Percentiles rank a stretch among this genome's conserved stretches.
Conservation (phyloP, 106 monocot species). For the Vanilla planifolia region DNA sequence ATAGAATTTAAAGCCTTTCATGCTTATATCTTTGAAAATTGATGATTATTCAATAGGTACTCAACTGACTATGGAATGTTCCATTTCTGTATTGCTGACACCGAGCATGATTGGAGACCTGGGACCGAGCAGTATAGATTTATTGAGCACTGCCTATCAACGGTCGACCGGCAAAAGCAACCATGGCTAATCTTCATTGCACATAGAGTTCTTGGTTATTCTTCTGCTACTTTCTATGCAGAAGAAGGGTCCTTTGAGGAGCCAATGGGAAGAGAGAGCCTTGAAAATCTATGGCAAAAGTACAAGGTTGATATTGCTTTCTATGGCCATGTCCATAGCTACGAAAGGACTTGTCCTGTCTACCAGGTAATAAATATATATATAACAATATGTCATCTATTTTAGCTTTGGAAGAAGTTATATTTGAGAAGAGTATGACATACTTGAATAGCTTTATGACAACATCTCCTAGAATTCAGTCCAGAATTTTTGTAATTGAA, state of each 20-base stretch:
- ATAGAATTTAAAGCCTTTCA: too few species aligned
- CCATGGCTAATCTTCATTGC: slow-evolving; percentile 91
- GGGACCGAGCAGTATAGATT: slow-evolving; percentile 85
- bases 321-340: slow-evolving; percentile 88
- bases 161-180: slow-evolving; percentile 79
- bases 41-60: slow-evolving; percentile 44
- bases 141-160: slow-evolving; percentile 72
- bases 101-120: slow-evolving; percentile 82
- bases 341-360: slow-evolving; percentile 91
- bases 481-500: too few species aligned
- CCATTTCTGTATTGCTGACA: slow-evolving; percentile 88
- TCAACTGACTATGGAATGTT: slow-evolving; percentile 92
- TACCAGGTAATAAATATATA: slow-evolving; percentile 65
- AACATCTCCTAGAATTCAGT: too few species aligned
- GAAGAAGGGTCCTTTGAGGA: slow-evolving; percentile 67
- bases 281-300: slow-evolving; percentile 90
- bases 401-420: too few species aligned
- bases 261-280: slow-evolving; percentile 91
- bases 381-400: too few species aligned
- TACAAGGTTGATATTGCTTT: slow-evolving; percentile 87
- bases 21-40: too few species aligned
- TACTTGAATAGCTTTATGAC: too few species aligned
- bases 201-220: slow-evolving; percentile 22
- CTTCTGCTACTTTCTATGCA: slow-evolving; percentile 51
- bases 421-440: too few species aligned